A percentile compares a stretch with the other conserved stretches of the same genome.
Conservation (phyloP, 495 filamentous ascomycete genomes). For the Cenococcum geophilum region DNA sequence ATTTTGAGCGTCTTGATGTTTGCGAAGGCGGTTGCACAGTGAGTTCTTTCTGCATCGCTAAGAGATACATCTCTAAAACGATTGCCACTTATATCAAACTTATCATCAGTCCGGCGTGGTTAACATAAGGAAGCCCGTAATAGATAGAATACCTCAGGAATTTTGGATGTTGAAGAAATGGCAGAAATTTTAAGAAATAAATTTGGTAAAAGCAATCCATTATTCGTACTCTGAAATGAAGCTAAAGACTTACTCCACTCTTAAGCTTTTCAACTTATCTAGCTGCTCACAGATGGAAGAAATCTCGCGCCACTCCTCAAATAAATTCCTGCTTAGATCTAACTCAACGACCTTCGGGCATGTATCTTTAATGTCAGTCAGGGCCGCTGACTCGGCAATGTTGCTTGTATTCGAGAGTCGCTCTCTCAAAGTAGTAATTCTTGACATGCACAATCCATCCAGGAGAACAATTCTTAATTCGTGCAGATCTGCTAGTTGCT, state of each 20-base stretch:
- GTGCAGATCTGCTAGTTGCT: slow-evolving; percentile 66
- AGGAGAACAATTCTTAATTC: slow-evolving; percentile 76
- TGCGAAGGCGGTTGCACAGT: slow-evolving; percentile 46
- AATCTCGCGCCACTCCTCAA: slow-evolving; percentile 60
- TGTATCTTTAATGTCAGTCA: slow-evolving; percentile 23
- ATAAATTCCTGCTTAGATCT: slow-evolving; percentile 79
- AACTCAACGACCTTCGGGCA: slow-evolving; percentile 65
- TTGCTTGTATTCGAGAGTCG: slow-evolving; percentile 21
- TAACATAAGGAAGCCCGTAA: no score
- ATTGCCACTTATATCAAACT: slow-evolving; percentile 56
- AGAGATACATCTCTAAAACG: slow-evolving; percentile 54
- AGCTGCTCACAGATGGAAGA: slow-evolving; percentile 63
- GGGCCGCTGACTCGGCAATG: slow-evolving; percentile 2
- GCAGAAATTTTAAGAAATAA: background rate
- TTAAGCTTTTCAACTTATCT: slow-evolving; percentile 54
- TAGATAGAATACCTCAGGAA: no score
- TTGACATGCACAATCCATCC: slow-evolving; percentile 61
- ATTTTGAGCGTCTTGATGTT: slow-evolving; percentile 64
- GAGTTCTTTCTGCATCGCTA: slow-evolving; percentile 27
- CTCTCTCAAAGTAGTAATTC: slow-evolving; percentile 37
- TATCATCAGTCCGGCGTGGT: no score
- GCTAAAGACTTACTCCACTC: slow-evolving; percentile 56
- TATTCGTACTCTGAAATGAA: background rate
- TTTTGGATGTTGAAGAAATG: no score
- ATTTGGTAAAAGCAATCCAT: background rate